These are phyloP conservation scores for Globisporangium uncinulatum DNA, from an alignment of 352 stramenopile species.

Conservation along the genomic window DNA sequence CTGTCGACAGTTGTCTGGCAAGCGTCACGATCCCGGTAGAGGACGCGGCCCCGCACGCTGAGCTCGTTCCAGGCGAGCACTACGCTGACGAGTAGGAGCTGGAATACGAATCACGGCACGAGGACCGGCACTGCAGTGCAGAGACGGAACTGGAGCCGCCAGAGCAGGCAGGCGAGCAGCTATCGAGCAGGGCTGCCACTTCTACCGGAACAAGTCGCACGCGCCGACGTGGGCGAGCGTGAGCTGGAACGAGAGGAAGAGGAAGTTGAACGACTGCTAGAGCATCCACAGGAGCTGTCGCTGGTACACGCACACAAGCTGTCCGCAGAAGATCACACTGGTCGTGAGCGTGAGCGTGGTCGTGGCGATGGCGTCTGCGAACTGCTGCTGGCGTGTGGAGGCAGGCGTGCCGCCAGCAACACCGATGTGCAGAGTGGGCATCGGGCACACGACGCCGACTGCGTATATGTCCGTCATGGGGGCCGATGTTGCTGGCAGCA, in stretches of 20 bases:
- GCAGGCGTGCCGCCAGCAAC: neutral
- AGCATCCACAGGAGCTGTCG: conserved; percentile 12
- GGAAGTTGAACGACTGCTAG: conserved; percentile 14
- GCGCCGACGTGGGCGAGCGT: conserved; percentile 11
- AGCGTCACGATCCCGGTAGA: too few species aligned
- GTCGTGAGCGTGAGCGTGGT: neutral
- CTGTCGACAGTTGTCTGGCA: too few species aligned
- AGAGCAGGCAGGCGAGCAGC: conserved; percentile 10
- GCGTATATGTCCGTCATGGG: conserved; percentile 1
- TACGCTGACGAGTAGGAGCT: too few species aligned
- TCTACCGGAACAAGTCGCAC: conserved; percentile 10
- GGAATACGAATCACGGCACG: too few species aligned
- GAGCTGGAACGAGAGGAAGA: conserved; percentile 16
- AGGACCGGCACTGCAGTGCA: conserved; percentile 1
- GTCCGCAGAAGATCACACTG: conserved; percentile 5
- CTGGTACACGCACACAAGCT: conserved; percentile 13
- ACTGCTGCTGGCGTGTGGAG: too few species aligned
- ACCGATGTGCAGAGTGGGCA: neutral
- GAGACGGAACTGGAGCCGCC: conserved; percentile 18
- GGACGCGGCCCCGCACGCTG: too few species aligned
- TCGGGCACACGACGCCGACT: conserved; percentile 2
- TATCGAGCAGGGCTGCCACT: conserved; percentile 1
- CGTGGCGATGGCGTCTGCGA: neutral
- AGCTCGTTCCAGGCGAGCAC: too few species aligned
- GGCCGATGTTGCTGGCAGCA: neutral